Percentiles rank a stretch among this genome's conserved stretches.
phyloP scores from a whole-genome alignment of 2,329 filamentous ascomycete genomes.

The Lasiodiplodia gonubiensis region DNA sequence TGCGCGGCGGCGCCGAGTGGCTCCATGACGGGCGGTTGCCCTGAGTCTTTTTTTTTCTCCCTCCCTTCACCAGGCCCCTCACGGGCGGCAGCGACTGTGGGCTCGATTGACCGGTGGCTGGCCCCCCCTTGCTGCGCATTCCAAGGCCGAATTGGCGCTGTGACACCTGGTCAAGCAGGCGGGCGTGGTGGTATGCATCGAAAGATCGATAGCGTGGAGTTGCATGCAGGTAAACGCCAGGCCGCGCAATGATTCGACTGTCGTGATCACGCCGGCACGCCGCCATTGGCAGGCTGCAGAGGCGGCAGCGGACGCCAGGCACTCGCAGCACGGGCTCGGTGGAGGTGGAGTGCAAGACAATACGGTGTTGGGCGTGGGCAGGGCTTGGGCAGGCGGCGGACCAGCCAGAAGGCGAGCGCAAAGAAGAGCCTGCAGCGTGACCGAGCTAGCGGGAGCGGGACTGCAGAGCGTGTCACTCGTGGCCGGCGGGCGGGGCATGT shows the following conservation, averaged over 20 bases:
- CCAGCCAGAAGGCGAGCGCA: slow-evolving; percentile 14
- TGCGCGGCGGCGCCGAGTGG: slow-evolving; percentile 4
- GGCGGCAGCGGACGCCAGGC: slow-evolving; percentile 3
- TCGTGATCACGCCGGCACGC: slow-evolving; percentile 8
- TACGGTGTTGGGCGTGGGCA: slow-evolving; percentile 10
- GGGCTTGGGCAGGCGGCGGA: not conserved
- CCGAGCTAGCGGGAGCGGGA: slow-evolving; percentile 26
- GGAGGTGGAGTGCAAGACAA: not conserved
- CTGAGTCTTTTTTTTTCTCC: not conserved
- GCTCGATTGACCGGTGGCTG: slow-evolving; percentile 24
- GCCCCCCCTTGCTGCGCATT: slow-evolving; percentile 14
- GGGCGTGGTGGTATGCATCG: slow-evolving; percentile 24
- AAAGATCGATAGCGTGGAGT: slow-evolving; percentile 27
- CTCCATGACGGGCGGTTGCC: not conserved
- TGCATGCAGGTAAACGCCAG: slow-evolving; percentile 28
- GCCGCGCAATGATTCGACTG: slow-evolving; percentile 21
- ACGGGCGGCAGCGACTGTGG: slow-evolving; percentile 10
- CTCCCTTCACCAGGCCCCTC: not conserved
- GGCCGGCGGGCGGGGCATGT: not conserved
- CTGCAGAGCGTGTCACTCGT: slow-evolving; percentile 27
- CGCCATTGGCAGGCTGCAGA: slow-evolving; percentile 24
- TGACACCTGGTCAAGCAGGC: slow-evolving; percentile 24
- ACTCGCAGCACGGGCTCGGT: slow-evolving; percentile 14
- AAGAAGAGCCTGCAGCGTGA: slow-evolving; percentile 24
- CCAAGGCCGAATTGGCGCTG: slow-evolving; percentile 23